Conservation (phyloP, 2,329 filamentous ascomycete species). For the Aspergillus candidus region DNA sequence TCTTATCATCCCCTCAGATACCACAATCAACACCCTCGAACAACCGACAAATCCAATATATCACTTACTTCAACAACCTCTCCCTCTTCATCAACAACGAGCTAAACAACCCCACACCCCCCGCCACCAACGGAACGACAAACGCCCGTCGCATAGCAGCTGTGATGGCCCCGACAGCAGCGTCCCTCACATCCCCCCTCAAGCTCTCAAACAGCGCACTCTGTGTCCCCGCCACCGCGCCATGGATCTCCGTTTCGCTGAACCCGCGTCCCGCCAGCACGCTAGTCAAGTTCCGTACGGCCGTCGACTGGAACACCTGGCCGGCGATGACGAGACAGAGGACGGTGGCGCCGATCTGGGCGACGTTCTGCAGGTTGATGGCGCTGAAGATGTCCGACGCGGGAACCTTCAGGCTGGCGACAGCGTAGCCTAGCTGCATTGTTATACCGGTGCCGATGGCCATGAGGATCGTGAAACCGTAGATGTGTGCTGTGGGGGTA, state of each 20-base stretch:
- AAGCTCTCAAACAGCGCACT: constrained; percentile 27
- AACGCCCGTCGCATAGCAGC: constrained; percentile 21
- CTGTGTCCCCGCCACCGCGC: constrained; percentile 28
- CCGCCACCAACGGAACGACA: constrained; percentile 19
- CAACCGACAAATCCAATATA: no score
- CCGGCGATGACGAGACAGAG: constrained; percentile 15
- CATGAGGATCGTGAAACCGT: constrained; percentile 15
- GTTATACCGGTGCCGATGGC: constrained; percentile 15
- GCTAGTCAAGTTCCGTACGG: constrained; percentile 19
- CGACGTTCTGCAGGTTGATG: constrained; percentile 11
- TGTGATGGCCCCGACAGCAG: constrained; percentile 28
- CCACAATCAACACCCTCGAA: no score
- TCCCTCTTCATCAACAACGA: constrained; percentile 2
- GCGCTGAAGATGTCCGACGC: constrained; percentile 6
- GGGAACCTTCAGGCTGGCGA: constrained; percentile 14
- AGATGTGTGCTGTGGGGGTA: constrained; percentile 4
- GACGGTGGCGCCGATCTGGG: constrained; percentile 14
- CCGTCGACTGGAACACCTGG: constrained; percentile 10
- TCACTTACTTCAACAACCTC: not conserved
- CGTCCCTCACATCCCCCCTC: constrained; percentile 15
- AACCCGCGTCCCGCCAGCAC: constrained; percentile 24
- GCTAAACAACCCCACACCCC: not conserved
- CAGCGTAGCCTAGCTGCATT: constrained; percentile 14
- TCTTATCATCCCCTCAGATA: no score
- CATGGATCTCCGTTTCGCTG: constrained; percentile 22